These are phyloP conservation scores for Pugionium dolabratum DNA, from an alignment of 345 rosid genomes.

Conservation along the genomic window DNA sequence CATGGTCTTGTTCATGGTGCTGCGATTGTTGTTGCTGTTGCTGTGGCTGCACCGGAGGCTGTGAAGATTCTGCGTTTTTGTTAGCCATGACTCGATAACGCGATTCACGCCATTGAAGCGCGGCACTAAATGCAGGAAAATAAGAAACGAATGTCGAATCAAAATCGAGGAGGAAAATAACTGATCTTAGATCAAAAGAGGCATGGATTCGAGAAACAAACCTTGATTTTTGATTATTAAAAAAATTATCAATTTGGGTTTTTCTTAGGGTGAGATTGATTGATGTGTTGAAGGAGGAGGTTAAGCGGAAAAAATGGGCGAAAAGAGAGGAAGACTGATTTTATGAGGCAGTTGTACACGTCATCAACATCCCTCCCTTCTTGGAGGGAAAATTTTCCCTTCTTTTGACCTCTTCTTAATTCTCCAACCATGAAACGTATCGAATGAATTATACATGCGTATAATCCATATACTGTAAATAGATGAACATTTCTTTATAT, in stretches of 20 bases:
- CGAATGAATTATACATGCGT: too few species aligned
- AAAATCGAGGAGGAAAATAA: constrained; percentile 14
- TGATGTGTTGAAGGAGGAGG: constrained; percentile 31
- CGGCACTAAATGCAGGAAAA: background rate
- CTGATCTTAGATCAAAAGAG: background rate
- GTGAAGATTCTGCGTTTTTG: constrained; percentile 50
- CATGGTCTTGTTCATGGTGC: constrained; percentile 16
- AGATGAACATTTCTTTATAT: background rate
- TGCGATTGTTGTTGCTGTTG: constrained; percentile 14
- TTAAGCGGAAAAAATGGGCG: constrained; percentile 35
- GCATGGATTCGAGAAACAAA: background rate
- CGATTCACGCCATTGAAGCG: constrained; percentile 4
- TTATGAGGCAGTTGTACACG: constrained; percentile 47
- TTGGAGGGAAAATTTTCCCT: constrained; percentile 31
- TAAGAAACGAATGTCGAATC: background rate
- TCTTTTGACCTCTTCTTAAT: too few species aligned
- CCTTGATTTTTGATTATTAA: background rate
- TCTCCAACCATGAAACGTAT: too few species aligned
- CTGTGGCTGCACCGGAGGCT: constrained; percentile 40
- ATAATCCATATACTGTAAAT: too few species aligned
- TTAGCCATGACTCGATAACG: constrained; percentile 45
- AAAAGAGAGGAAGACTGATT: constrained; percentile 32
- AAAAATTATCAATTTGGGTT: background rate
- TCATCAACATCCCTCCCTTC: constrained; percentile 40
- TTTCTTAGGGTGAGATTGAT: background rate